A percentile compares a stretch with the other conserved stretches of the same genome.
phyloP scores from a whole-genome alignment of 257 asterid genomes.

The Solanum tarijense region DNA sequence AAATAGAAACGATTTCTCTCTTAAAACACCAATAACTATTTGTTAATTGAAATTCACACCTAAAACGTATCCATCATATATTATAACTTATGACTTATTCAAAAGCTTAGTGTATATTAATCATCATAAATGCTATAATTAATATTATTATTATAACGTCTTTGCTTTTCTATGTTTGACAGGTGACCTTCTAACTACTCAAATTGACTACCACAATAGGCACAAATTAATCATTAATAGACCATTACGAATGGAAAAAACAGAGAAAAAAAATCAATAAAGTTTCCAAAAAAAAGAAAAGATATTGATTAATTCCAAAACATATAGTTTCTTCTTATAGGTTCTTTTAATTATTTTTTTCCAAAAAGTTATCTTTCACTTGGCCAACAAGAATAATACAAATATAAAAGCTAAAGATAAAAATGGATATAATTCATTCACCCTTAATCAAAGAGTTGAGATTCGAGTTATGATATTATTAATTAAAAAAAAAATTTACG shows the following conservation, averaged over 20 bases:
- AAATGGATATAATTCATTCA: not conserved
- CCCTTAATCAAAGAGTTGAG: not conserved
- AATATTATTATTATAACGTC: not conserved
- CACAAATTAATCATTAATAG: not conserved
- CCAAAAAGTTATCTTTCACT: not conserved
- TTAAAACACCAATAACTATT: not conserved
- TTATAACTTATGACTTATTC: not conserved
- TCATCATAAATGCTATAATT: not conserved
- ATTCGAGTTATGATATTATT: not conserved
- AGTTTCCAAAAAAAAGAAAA: not conserved
- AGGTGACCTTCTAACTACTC: slow-evolving; percentile 14
- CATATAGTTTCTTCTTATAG: not conserved
- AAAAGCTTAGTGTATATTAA: not conserved
- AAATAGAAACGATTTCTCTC: not conserved
- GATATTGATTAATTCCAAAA: not conserved
- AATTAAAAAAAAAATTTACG: not conserved
- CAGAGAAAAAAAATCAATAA: not conserved
- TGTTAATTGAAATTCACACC: not conserved
- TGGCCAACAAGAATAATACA: not conserved
- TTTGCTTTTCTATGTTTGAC: not conserved
- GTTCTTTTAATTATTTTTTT: not conserved
- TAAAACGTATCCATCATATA: not conserved
- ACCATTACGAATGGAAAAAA: not conserved
- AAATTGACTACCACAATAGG: not conserved
- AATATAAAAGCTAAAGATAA: not conserved